Evolutionary conservation across 2,329 filamentous ascomycete species (phyloP).

Genomic region (Fusarium phyllophilum): DNA sequence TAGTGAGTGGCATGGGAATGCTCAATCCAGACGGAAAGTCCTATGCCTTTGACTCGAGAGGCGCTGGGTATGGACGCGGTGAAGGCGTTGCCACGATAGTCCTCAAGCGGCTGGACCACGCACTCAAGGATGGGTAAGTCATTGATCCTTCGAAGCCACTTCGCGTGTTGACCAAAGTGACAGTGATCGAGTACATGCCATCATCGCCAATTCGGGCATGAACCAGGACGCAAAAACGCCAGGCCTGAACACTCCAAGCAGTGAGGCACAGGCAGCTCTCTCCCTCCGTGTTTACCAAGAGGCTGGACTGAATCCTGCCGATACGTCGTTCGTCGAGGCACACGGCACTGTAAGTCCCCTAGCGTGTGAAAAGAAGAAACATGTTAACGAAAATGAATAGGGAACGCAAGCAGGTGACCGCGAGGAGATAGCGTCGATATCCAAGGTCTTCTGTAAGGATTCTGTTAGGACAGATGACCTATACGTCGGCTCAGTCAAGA

Average conservation of each 20-base stretch:
- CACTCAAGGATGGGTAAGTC: background rate
- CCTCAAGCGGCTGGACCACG: background rate
- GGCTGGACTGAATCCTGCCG: background rate
- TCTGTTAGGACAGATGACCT: background rate
- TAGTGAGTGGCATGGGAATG: constrained; percentile 8
- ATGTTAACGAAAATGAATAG: background rate
- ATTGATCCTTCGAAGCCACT: background rate
- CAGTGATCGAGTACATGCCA: constrained; percentile 1
- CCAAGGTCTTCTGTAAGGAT: background rate
- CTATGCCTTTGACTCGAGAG: constrained; percentile 1
- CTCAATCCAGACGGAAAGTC: constrained; percentile 11
- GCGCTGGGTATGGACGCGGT: background rate
- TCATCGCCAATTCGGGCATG: constrained; percentile 9
- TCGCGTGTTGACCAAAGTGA: background rate
- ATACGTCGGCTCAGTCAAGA: constrained; percentile 8
- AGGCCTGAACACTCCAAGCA: constrained; percentile 1
- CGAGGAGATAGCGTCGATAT: constrained; percentile 1
- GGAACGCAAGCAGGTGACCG: constrained; percentile 10
- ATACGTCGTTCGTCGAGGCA: background rate
- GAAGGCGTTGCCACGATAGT: constrained; percentile 5
- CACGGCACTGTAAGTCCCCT: background rate
- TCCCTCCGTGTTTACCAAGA: constrained; percentile 6
- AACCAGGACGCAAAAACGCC: constrained; percentile 11
- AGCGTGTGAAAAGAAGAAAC: accelerated
- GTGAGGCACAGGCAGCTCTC: background rate